Evolutionary conservation across 2,329 filamentous ascomycete species (phyloP), one percentile per base, ranked within the genome.

Genomic region (Diaporthe citriasiana): DNA sequence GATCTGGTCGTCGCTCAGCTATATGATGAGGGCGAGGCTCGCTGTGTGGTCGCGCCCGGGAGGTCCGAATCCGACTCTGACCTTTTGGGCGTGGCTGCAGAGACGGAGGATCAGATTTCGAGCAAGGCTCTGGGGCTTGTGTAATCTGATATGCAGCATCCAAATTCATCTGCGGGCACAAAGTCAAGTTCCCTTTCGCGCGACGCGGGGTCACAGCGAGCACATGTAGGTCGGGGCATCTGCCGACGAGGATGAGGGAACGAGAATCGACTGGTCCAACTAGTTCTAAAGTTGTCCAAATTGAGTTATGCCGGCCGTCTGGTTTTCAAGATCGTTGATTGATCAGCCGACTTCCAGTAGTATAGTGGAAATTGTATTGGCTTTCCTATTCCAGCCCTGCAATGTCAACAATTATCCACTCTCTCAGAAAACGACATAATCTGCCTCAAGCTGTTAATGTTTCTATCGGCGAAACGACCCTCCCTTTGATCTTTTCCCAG

Each of bases 1-100:
- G 80, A 82, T 30, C 73, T 82, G 25, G 70, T 78, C 22, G 78
- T 82, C 2, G 80, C 76, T 42, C 80, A 82, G 72, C 78, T 82
- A 15, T 81, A 77, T 42, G 78, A 77, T 19, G 78, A 79, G 10
- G 81, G 80, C 8, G 75, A 78, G 73, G 77, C 77, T 42, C 77
- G 80, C 12, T 79, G 78, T 68, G 72, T 80, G 56, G 74, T 82
- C 10, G 78, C 78, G n/a, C 27, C 63, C 8, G 74, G 74, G 27
- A 71, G 73, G 25, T 76, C 78, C 47, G 77, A 77, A 19, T 79
- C 78, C 7, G 80, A 82, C 50, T 72, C 66, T n/a, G 69, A 72
- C 25, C 75, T 82, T 22, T 73, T 82, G 25, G 79, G 76, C 38
- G 75, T 82, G 19, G 56, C 47, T 63, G 77, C 79, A 35, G 80